Base-by-base conservation (phyloP, 2,329 filamentous ascomycete species). In the Pseudocercospora cruenta region DNA sequence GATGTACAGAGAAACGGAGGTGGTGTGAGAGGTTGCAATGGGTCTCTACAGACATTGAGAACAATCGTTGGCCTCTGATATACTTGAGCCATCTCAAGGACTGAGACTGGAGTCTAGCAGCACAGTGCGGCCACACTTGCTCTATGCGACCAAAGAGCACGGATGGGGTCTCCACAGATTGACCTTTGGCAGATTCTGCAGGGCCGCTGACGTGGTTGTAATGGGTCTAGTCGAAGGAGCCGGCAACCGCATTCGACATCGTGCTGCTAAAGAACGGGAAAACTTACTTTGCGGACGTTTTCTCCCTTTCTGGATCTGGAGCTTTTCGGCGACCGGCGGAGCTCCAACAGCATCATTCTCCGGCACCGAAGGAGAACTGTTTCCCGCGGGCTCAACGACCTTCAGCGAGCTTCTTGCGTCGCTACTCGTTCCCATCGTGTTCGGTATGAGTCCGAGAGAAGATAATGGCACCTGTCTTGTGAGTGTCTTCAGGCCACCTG, bases 11-110 rank as follows among this genome's bases (percentile, higher is more conserved):
- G 53, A 33, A 33, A 16, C 10, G n/a, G 26, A 57, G 22, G 10
- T 58, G 61, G 61, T 58, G 26, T 58, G 61, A 51, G 54, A 49
- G 24, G 26, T 63, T 53, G 54, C 12, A 19, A n/a, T 54, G 58
- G 26, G 53, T 26, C 9, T 57, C 53, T 57, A 26, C 24, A 28
- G 26, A 57, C 22, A 9, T 12, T 26, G n/a, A n/a, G 12, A n/a
- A 21, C 26, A n/a, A 10, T 31, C 12, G 28, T 14, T 31, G 22
- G 21, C 9, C 26, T 19, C 14, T 57, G 53, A 57, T 57, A 57
- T 57, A 57, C 26, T 26, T 53, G 21, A 14, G 49, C 49, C 49
- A 53, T 53, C 47, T 21, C 24, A 12, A 21, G 10, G 9, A 19
- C 14, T 49, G 19, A 22, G 12, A 22, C 47, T 51, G 10, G 47